Evolutionary conservation across 257 asterid genomes (phyloP).

Genomic region (Salvia miltiorrhiza): DNA sequence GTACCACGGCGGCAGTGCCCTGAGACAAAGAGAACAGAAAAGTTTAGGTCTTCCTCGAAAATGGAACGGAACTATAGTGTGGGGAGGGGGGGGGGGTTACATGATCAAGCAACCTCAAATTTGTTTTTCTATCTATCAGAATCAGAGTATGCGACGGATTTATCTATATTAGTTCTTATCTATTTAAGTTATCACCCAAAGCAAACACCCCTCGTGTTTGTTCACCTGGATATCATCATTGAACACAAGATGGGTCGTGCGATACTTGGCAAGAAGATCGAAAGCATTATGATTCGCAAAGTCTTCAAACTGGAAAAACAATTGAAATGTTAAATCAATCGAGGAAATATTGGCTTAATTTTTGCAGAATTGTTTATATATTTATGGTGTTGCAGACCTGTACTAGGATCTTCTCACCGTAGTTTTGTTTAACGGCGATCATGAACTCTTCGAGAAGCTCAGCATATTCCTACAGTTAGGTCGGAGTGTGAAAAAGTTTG

Average conservation of each 20-base stretch:
- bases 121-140: too few relatives aligned
- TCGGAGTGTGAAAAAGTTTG: constrained; percentile 2
- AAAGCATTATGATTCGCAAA: constrained; percentile 94
- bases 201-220: not conserved
- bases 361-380: not conserved
- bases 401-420: constrained; percentile 80
- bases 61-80: not conserved
- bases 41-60: not conserved
- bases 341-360: not conserved
- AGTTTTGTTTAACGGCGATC: constrained; percentile 81
- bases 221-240: constrained; percentile 88
- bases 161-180: too few relatives aligned
- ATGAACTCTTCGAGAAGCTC: constrained; percentile 88
- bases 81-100: too few relatives aligned
- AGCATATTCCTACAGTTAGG: constrained; percentile 59
- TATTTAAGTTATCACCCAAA: too few relatives aligned
- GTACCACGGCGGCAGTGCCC: constrained; percentile 96
- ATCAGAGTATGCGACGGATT: too few relatives aligned
- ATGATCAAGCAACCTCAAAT: too few relatives aligned
- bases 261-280: constrained; percentile 71
- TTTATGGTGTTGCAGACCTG: constrained; percentile 43
- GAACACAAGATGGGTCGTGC: constrained; percentile 83
- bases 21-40: constrained; percentile 21
- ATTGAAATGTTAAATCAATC: not conserved
- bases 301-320: constrained; percentile 71